A percentile compares a stretch with the other conserved stretches of the same genome.
These are phyloP conservation scores for Pisolithus orientalis DNA, from an alignment of 768 basidiomycete genomes.

Conservation along the genomic window DNA sequence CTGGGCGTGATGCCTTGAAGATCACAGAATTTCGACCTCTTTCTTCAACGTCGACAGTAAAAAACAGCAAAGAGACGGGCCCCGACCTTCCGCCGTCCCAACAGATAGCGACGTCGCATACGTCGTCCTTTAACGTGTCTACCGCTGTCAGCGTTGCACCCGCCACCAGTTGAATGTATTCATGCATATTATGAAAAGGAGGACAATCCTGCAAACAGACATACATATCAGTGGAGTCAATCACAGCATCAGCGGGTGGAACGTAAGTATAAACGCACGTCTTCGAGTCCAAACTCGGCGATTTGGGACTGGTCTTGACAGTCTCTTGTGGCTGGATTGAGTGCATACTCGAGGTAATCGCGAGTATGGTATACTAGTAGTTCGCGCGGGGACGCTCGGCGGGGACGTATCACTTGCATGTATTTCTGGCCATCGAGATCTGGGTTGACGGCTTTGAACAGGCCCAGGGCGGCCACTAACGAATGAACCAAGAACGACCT, in stretches of 20 bases:
- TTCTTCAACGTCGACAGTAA: neutral
- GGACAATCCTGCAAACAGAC: constrained; percentile 66
- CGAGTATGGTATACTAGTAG: constrained; percentile 63
- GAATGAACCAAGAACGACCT: constrained; percentile 64
- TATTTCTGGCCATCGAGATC: constrained; percentile 11
- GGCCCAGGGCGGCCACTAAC: constrained; percentile 46
- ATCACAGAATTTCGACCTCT: neutral
- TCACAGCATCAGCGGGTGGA: neutral
- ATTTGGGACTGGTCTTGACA: constrained; percentile 13
- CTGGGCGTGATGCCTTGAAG: constrained; percentile 71
- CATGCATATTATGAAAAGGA: constrained; percentile 57
- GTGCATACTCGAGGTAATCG: constrained; percentile 61
- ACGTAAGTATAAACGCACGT: constrained; percentile 31
- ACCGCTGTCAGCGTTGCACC: constrained; percentile 77
- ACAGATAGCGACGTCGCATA: constrained; percentile 61
- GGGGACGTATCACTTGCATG: constrained; percentile 46
- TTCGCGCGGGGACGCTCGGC: constrained; percentile 48
- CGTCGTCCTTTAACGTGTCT: constrained; percentile 43
- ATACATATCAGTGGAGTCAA: neutral
- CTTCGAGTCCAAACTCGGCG: constrained; percentile 52
- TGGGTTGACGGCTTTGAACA: constrained; percentile 32
- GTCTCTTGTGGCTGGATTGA: constrained; percentile 28
- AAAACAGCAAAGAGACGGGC: neutral
- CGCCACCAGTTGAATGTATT: constrained; percentile 67
- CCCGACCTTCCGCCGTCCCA: constrained; percentile 87